phyloP scores from a whole-genome alignment of 306 rosid genomes.

The Prunus kanzakura region DNA sequence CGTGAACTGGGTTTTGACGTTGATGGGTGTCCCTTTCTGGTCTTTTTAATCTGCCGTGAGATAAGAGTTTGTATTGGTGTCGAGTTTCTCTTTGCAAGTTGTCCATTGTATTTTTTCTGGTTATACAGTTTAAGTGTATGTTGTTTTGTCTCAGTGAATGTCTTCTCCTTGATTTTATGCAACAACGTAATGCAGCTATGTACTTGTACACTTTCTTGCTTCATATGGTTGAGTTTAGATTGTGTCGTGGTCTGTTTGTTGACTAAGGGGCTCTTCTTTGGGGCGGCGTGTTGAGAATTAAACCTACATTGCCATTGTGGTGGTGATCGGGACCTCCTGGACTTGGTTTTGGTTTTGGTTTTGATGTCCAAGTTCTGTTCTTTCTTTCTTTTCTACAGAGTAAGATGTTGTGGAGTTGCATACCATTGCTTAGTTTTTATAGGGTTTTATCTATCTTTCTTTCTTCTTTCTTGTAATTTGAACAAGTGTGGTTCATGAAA shows the following conservation, averaged over 20 bases:
- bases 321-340: constrained; percentile 8
- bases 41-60: constrained; percentile 38
- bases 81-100: constrained; percentile 7
- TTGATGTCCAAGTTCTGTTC: constrained; percentile 30
- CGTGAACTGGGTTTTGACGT: constrained; percentile 47
- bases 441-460: constrained; percentile 3
- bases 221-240: constrained; percentile 27
- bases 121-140: constrained; percentile 57
- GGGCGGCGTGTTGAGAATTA: constrained; percentile 10
- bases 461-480: constrained; percentile 10
- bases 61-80: constrained; percentile 22
- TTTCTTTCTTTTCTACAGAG: constrained; percentile 53
- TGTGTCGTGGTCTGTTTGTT: constrained; percentile 18
- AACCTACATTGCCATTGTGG: constrained; percentile 18
- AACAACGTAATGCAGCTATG: constrained; percentile 17
- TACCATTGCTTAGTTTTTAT: constrained; percentile 17
- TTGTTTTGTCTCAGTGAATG: constrained; percentile 63
- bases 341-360: constrained; percentile 17
- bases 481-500: constrained; percentile 5
- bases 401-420: constrained; percentile 15
- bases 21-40: constrained; percentile 41
- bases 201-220: constrained; percentile 13
- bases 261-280: constrained; percentile 13
- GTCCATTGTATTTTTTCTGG: not conserved
- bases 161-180: not conserved